Conservation (phyloP, 345 rosid genomes). For the Erysimum cheiranthoides region DNA sequence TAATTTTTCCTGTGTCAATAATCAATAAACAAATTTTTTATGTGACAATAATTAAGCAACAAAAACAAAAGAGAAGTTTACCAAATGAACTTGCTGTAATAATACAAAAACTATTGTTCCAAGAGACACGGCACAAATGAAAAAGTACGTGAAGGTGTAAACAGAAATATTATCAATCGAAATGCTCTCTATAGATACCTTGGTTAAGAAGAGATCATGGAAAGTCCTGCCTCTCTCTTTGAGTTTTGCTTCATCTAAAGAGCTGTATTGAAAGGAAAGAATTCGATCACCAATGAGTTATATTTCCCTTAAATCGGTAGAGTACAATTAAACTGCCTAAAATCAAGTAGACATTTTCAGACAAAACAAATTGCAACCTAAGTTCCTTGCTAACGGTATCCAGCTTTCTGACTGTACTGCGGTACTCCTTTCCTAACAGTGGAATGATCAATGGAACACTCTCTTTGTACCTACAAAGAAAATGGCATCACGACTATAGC, state of each 20-base stretch:
- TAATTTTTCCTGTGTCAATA: not conserved
- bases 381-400: conserved; percentile 81
- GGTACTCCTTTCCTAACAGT: conserved; percentile 86
- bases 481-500: conserved; percentile 30
- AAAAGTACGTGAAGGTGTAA: not conserved
- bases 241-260: conserved; percentile 84
- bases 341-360: conserved; percentile 28
- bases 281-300: not conserved
- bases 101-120: conserved; percentile 9
- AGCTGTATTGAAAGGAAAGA: conserved; percentile 56
- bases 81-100: not conserved
- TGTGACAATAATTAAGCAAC: conserved; percentile 3
- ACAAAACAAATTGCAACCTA: conserved; percentile 55
- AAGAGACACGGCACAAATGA: conserved; percentile 5
- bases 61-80: not conserved
- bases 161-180: not conserved
- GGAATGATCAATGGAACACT: conserved; percentile 90
- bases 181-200: conserved; percentile 53
- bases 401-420: conserved; percentile 66
- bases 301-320: conserved; percentile 5
- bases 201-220: conserved; percentile 87
- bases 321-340: not conserved
- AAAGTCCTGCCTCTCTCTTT: conserved; percentile 89
- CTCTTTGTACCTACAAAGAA: conserved; percentile 76
- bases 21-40: not conserved